Evolutionary conservation across 345 rosid genomes (phyloP).

Genomic region (Alliaria petiolata): DNA sequence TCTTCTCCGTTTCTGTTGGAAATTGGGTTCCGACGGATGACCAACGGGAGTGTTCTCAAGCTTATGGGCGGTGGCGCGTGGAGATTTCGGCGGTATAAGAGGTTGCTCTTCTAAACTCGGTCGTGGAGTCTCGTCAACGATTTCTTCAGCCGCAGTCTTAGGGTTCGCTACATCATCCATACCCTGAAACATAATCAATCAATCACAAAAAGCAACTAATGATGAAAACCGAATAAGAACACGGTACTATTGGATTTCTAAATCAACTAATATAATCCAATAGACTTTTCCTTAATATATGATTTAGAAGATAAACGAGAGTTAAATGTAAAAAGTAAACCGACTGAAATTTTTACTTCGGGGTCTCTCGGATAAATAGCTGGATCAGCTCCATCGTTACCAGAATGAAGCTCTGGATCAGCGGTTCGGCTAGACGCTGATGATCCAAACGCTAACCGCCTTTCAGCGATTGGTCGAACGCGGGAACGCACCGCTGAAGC

Average conservation of each 20-base stretch:
- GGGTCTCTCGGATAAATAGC: constrained; percentile 42
- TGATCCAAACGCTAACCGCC: constrained; percentile 28
- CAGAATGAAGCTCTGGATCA: constrained; percentile 37
- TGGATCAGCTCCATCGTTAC: constrained; percentile 43
- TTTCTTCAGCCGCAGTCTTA: constrained; percentile 29
- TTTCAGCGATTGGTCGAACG: constrained; percentile 1
- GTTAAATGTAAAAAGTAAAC: not conserved
- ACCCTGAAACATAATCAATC: constrained; percentile 34
- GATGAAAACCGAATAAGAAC: no score
- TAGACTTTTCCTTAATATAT: no score
- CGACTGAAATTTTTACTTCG: constrained; percentile 27
- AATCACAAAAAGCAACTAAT: not conserved
- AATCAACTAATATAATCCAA: no score
- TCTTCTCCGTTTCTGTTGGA: constrained; percentile 45
- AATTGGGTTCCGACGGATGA: constrained; percentile 40
- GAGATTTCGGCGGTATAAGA: constrained; percentile 41
- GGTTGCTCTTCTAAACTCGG: constrained; percentile 40
- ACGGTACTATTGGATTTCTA: no score
- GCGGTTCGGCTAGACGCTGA: constrained; percentile 40
- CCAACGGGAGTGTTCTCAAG: constrained; percentile 42
- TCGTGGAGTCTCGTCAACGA: constrained; percentile 23
- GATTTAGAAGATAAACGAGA: no score
- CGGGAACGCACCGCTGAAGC: constrained; percentile 20
- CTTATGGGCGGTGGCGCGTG: constrained; percentile 35
- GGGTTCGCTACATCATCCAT: constrained; percentile 37